phyloP scores from a whole-genome alignment of 2,329 filamentous ascomycete species.

The Diaporthe destruens region DNA sequence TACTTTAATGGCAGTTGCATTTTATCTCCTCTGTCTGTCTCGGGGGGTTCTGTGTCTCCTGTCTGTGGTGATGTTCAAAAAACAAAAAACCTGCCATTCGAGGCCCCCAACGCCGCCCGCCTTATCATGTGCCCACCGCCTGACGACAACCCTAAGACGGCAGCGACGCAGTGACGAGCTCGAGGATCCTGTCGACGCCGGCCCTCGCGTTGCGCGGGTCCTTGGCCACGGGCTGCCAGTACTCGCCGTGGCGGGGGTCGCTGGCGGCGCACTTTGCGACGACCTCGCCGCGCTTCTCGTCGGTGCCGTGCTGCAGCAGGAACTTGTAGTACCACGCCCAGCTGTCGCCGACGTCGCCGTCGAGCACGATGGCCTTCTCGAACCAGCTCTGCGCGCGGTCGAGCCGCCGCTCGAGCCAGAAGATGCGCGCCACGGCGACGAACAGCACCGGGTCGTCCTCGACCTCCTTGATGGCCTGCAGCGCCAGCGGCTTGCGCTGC shows the following conservation, averaged over 20 bases:
- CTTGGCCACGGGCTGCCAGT: slow-evolving; percentile 90
- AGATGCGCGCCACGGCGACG: slow-evolving; percentile 92
- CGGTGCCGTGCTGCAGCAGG: slow-evolving; percentile 89
- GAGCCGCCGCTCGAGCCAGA: slow-evolving; percentile 92
- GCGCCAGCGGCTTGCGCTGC: slow-evolving; percentile 88
- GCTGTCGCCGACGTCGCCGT: slow-evolving; percentile 88
- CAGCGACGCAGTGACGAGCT: slow-evolving; percentile 74
- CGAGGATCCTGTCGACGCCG: slow-evolving; percentile 83
- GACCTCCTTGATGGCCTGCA: slow-evolving; percentile 97
- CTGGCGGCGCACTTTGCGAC: slow-evolving; percentile 82
- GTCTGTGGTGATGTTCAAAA: neutral
- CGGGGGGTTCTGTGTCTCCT: neutral
- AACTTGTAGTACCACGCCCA: slow-evolving; percentile 99
- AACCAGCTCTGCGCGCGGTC: slow-evolving; percentile 98
- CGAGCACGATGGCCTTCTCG: slow-evolving; percentile 90
- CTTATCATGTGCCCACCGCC: neutral
- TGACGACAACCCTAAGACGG: slow-evolving; percentile 38
- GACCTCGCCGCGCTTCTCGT: slow-evolving; percentile 91
- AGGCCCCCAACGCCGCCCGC: too few species aligned
- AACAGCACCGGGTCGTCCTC: slow-evolving; percentile 93
- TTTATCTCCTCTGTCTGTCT: neutral
- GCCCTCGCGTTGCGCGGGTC: slow-evolving; percentile 83
- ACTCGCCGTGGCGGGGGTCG: slow-evolving; percentile 92
- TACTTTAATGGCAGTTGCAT: slow-evolving; percentile 24
- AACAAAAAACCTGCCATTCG: too few species aligned